Evolutionary conservation across 2,329 filamentous ascomycete genomes (phyloP).

Genomic region (Pyricularia sp.): DNA sequence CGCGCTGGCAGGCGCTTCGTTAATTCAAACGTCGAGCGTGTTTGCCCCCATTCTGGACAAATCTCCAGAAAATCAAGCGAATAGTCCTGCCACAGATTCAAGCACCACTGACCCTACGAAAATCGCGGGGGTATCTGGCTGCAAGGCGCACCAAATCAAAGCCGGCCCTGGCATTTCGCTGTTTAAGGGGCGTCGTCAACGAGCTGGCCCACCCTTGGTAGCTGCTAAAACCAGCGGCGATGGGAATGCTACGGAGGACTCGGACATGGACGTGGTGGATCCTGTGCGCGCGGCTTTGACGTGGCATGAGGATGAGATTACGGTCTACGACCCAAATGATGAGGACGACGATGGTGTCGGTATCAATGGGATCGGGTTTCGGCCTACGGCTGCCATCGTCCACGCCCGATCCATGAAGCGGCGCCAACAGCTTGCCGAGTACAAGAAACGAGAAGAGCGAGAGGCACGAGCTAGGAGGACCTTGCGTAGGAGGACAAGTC

Average conservation of each 20-base stretch:
- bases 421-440: slow-evolving; percentile 48
- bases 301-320: slow-evolving; percentile 58
- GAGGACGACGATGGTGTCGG: slow-evolving; percentile 54
- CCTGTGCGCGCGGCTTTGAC: slow-evolving; percentile 46
- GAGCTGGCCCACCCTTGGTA: slow-evolving; percentile 21
- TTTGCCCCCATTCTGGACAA: background rate
- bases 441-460: slow-evolving; percentile 45
- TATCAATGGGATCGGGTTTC: slow-evolving; percentile 56
- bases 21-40: background rate
- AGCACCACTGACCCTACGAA: background rate
- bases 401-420: slow-evolving; percentile 43
- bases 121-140: background rate
- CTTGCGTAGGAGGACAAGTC: slow-evolving; percentile 35
- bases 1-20: slow-evolving; percentile 3
- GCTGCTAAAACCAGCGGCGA: slow-evolving; percentile 7
- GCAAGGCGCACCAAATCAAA: background rate
- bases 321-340: slow-evolving; percentile 50
- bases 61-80: background rate
- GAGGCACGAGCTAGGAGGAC: slow-evolving; percentile 45
- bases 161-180: background rate
- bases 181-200: slow-evolving; percentile 5
- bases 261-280: slow-evolving; percentile 27
- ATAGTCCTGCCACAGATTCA: background rate
- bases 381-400: slow-evolving; percentile 47
- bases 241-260: slow-evolving; percentile 5